phyloP scores from a whole-genome alignment of 352 stramenopile species.

The Aphanomyces euteiches region DNA sequence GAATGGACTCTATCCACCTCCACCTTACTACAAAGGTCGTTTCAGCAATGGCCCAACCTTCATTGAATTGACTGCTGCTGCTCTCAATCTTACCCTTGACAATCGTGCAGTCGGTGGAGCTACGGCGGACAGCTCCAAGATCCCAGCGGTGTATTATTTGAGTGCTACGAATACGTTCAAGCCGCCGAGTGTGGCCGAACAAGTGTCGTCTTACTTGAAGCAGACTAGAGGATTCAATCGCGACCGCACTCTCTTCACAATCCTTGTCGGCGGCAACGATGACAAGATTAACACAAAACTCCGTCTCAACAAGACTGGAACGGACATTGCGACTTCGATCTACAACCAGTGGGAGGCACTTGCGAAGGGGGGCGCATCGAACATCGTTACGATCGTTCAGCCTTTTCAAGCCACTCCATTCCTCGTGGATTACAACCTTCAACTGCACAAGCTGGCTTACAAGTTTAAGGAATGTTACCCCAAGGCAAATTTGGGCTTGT shows the following conservation, averaged over 20 bases:
- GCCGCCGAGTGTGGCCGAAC: background rate
- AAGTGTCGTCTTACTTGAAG: conserved; percentile 7
- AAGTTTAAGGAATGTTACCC: background rate
- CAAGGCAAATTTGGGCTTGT: conserved; percentile 4
- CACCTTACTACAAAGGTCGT: conserved; percentile 1
- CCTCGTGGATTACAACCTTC: conserved; percentile 2
- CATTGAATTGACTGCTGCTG: conserved; percentile 6
- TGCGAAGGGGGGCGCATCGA: background rate
- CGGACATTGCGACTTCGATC: background rate
- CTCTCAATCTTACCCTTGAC: background rate
- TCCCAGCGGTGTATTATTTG: background rate
- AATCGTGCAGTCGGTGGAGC: conserved; percentile 10
- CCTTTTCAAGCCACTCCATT: conserved; percentile 4
- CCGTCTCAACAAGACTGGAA: background rate
- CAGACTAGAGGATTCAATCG: background rate
- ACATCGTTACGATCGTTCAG: conserved; percentile 5
- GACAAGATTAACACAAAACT: background rate
- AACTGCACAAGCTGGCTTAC: conserved; percentile 1
- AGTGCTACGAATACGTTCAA: background rate
- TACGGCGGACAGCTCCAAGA: background rate
- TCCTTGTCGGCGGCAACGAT: conserved; percentile 2
- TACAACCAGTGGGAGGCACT: conserved; percentile 1
- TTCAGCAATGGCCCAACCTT: conserved; percentile 18
- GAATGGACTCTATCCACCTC: background rate
- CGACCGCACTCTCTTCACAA: background rate